Percentiles rank a stretch among this genome's conserved stretches.
Conservation (phyloP, 306 rosid genomes). For the Fagus crenata region DNA sequence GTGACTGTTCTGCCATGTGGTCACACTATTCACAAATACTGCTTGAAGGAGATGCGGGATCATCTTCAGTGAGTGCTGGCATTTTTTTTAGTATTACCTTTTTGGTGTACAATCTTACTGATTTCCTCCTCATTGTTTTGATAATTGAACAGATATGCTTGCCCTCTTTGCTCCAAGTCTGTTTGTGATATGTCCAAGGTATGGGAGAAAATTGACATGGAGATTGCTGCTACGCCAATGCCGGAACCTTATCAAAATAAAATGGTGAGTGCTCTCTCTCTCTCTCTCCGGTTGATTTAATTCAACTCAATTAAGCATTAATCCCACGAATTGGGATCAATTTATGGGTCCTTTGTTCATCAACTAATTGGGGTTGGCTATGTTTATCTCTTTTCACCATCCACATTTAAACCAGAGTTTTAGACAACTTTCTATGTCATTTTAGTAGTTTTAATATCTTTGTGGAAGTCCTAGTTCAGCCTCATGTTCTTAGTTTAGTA, state of each 20-base stretch:
- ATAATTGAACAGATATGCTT: slow-evolving; percentile 54
- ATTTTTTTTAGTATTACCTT: not conserved
- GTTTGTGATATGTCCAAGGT: slow-evolving; percentile 88
- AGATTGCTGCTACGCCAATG: slow-evolving; percentile 79
- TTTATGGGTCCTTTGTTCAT: too few relatives aligned
- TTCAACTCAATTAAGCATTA: too few relatives aligned
- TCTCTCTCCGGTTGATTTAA: not conserved
- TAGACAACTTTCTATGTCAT: not conserved
- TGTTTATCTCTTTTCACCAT: too few relatives aligned
- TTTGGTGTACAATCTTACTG: not conserved
- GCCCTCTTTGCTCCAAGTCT: slow-evolving; percentile 89
- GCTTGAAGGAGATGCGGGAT: slow-evolving; percentile 79
- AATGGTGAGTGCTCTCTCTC: slow-evolving; percentile 40
- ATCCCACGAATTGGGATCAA: too few relatives aligned
- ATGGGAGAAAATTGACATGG: slow-evolving; percentile 82
- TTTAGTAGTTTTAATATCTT: not conserved
- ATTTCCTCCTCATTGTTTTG: not conserved
- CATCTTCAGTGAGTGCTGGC: slow-evolving; percentile 67
- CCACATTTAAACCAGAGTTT: not conserved
- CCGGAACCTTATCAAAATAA: slow-evolving; percentile 60
- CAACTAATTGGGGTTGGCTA: too few relatives aligned
- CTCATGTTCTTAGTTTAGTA: not conserved
- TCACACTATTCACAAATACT: slow-evolving; percentile 73
- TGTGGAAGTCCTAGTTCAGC: not conserved
- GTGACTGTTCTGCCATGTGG: slow-evolving; percentile 76